Percentiles rank a stretch among this genome's conserved stretches.
phyloP scores from a whole-genome alignment of 129 eudicot species.

The Lonicera japonica region DNA sequence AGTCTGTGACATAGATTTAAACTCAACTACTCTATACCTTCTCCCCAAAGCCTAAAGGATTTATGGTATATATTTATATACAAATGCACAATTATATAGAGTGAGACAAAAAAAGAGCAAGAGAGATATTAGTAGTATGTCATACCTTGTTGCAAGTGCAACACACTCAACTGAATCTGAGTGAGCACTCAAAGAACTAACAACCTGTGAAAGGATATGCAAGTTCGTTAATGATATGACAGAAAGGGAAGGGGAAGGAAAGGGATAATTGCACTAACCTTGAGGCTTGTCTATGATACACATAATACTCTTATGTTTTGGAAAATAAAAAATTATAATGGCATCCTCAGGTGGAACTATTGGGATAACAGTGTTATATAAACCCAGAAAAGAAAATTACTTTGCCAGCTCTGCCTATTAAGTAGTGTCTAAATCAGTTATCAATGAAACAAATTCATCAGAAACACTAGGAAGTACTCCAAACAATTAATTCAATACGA shows the following conservation, averaged over 20 bases:
- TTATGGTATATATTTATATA: background rate
- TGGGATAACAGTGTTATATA: too few relatives aligned
- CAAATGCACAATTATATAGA: background rate
- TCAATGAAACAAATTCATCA: background rate
- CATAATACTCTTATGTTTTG: too few relatives aligned
- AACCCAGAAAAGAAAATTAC: too few relatives aligned
- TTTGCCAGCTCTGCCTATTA: background rate
- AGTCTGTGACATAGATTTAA: background rate
- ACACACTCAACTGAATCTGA: slow-evolving; percentile 75
- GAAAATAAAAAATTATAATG: too few relatives aligned
- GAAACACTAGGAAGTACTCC: background rate
- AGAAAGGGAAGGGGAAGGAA: background rate
- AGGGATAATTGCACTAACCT: too few relatives aligned
- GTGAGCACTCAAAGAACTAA: slow-evolving; percentile 56
- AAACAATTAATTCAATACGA: background rate
- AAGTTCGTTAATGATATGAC: background rate
- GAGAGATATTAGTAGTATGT: background rate
- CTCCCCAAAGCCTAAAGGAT: background rate
- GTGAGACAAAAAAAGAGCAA: background rate
- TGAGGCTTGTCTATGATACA: too few relatives aligned
- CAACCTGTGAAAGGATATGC: slow-evolving; percentile 50
- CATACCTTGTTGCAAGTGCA: slow-evolving; percentile 65
- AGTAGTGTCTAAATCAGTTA: background rate
- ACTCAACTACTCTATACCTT: background rate
- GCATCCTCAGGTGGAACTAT: too few relatives aligned